Evolutionary conservation across 352 stramenopile species (phyloP).

Genomic region (Globisporangium echinulatum): DNA sequence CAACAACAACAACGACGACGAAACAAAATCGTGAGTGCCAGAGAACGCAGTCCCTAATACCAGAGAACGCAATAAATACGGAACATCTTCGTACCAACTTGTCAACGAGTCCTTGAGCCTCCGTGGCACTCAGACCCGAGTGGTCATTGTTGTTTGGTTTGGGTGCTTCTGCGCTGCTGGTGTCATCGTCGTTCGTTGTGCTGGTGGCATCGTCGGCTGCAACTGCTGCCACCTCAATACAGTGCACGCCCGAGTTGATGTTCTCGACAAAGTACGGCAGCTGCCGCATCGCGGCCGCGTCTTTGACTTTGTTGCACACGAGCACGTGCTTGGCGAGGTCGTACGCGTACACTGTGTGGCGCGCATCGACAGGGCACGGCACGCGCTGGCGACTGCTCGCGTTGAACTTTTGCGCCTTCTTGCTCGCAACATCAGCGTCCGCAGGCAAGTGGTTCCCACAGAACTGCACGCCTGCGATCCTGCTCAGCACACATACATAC

Average conservation of each 20-base stretch:
- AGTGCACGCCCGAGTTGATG: constrained; percentile 71
- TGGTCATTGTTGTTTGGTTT: constrained; percentile 20
- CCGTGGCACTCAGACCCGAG: constrained; percentile 23
- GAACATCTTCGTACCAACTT: constrained; percentile 30
- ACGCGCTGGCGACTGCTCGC: constrained; percentile 42
- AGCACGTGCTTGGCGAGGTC: constrained; percentile 75
- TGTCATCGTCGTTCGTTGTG: constrained; percentile 2
- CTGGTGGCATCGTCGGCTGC: not conserved
- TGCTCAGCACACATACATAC: constrained; percentile 1
- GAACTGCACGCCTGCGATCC: constrained; percentile 34
- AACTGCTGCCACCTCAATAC: not conserved
- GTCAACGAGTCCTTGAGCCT: constrained; percentile 66
- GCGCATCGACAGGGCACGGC: constrained; percentile 61
- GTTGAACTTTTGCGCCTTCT: constrained; percentile 67
- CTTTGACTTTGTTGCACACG: constrained; percentile 75
- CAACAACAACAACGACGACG: no score
- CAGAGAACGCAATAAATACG: no score
- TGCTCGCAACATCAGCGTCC: constrained; percentile 27
- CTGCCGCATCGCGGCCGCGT: constrained; percentile 42
- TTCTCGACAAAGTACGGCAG: constrained; percentile 71
- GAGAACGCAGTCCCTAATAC: no score
- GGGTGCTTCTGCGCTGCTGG: not conserved
- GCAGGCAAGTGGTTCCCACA: constrained; percentile 72
- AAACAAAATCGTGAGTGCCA: no score
- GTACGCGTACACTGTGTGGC: constrained; percentile 74